phyloP scores from a whole-genome alignment of 2,329 filamentous ascomycete genomes.

The Paecilomyces sp. region DNA sequence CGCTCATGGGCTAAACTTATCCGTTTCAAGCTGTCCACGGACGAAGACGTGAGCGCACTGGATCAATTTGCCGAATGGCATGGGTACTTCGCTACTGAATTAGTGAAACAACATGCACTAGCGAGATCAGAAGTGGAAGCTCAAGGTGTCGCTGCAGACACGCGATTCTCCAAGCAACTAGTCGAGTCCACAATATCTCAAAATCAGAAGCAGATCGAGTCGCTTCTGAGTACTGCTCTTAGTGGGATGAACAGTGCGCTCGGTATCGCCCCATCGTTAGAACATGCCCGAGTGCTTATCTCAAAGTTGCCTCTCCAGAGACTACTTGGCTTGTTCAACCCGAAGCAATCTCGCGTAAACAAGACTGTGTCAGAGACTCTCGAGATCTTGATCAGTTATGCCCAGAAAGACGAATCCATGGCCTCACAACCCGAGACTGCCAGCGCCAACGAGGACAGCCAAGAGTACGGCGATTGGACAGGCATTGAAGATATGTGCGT shows the following conservation, averaged over 20 bases:
- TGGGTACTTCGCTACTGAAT: slow-evolving; percentile 45
- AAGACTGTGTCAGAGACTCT: slow-evolving; percentile 44
- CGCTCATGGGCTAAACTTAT: slow-evolving; percentile 52
- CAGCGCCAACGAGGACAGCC: slow-evolving; percentile 51
- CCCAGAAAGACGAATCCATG: slow-evolving; percentile 19
- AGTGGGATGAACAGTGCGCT: slow-evolving; percentile 44
- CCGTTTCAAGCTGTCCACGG: slow-evolving; percentile 49
- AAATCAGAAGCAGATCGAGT: slow-evolving; percentile 53
- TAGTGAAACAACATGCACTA: slow-evolving; percentile 48
- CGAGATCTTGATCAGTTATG: slow-evolving; percentile 39
- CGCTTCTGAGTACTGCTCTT: slow-evolving; percentile 47
- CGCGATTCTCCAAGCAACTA: slow-evolving; percentile 37
- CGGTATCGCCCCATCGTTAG: slow-evolving; percentile 30
- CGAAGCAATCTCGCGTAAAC: slow-evolving; percentile 37
- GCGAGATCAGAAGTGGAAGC: slow-evolving; percentile 53
- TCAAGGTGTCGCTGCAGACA: slow-evolving; percentile 31
- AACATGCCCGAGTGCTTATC: slow-evolving; percentile 38
- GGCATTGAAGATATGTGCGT: slow-evolving; percentile 43
- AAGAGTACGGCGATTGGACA: slow-evolving; percentile 56
- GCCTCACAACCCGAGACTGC: slow-evolving; percentile 12
- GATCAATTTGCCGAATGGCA: slow-evolving; percentile 50
- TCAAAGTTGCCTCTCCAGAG: slow-evolving; percentile 36
- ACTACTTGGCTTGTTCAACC: slow-evolving; percentile 47
- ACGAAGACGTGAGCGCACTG: slow-evolving; percentile 39
- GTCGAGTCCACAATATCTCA: slow-evolving; percentile 47